A percentile compares a stretch with the other conserved stretches of the same genome.
These are phyloP conservation scores for Triadica sebifera DNA, from an alignment of 345 rosid genomes.

Conservation along the genomic window DNA sequence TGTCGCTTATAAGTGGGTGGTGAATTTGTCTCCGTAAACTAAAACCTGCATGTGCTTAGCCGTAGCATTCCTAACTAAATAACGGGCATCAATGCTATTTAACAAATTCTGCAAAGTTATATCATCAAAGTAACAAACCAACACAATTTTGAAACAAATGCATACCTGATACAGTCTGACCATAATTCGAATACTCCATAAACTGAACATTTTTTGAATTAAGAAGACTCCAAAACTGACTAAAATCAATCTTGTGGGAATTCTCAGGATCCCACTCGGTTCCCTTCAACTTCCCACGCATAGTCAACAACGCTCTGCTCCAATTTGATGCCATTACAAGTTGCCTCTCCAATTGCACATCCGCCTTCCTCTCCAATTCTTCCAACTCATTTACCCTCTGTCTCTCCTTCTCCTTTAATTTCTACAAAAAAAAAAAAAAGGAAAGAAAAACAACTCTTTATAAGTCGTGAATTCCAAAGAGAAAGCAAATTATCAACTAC, in stretches of 20 bases:
- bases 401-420: slow-evolving; percentile 63
- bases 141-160: not conserved
- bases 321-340: slow-evolving; percentile 85
- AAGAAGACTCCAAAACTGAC: slow-evolving; percentile 71
- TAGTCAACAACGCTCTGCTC: slow-evolving; percentile 74
- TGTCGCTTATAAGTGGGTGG: too few relatives aligned
- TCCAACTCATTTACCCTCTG: slow-evolving; percentile 61
- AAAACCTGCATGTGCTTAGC: not conserved
- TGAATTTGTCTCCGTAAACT: not conserved
- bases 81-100: not conserved
- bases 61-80: not conserved
- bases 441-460: not conserved
- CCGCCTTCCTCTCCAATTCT: slow-evolving; percentile 72
- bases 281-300: slow-evolving; percentile 78
- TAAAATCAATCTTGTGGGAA: slow-evolving; percentile 73
- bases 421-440: slow-evolving; percentile 37
- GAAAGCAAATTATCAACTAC: not conserved
- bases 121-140: not conserved
- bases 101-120: not conserved
- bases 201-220: slow-evolving; percentile 78
- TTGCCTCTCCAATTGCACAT: slow-evolving; percentile 84
- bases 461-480: not conserved
- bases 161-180: slow-evolving; percentile 81
- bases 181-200: slow-evolving; percentile 87
- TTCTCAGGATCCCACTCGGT: slow-evolving; percentile 88